Evolutionary conservation across 2,329 filamentous ascomycete species (phyloP), one percentile per base, ranked within the genome.

Genomic region (Penicillium corylophilum): DNA sequence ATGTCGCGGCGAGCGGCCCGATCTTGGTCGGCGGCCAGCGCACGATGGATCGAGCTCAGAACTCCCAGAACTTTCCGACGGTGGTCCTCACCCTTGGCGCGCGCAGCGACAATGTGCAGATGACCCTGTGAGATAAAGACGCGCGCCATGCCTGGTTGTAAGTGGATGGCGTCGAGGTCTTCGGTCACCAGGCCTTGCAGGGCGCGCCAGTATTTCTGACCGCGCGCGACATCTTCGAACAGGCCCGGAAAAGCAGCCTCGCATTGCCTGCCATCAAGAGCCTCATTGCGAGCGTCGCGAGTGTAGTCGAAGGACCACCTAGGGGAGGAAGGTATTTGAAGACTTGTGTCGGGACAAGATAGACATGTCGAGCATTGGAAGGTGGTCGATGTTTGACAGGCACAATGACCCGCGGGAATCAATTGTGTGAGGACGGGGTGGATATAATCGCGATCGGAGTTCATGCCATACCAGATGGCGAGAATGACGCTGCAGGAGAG

Each of bases 11-110:
- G 63, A 1, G 57, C 59, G 16, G 46, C 54, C 13, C 63, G 64
- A 20, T 67, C 61, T 26, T 67, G 64, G 33, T 74, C 69, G 13
- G 70, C 68, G 51, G 72, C 64, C 47, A 80, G 71, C 51, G 77
- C 76, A 41, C 77, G 76, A 54, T 80, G 71, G 24, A 80, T 72
- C n/a, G 75, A 70, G 53, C 77, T 73, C 33, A 79, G 65, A 4
- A 72, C 74, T 3, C 73, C 76, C 9, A 73, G 36, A 23, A 71
- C 70, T 50, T 73, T 72, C 1, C 66, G 66, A 10, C 70, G 66
- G 42, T 72, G 71, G 24, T 73, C 71, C 43, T 71, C 69, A n/a
- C 65, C 64, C 5, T 59, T 64, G 4, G 69, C 59, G 2, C 63
- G 64, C 6, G 64, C 58, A 0, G 61, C 57, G 3, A 71, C 54